Evolutionary conservation across 2,329 filamentous ascomycete species (phyloP), one percentile per base, ranked within the genome.

Genomic region (Tympanopsis confertula): DNA sequence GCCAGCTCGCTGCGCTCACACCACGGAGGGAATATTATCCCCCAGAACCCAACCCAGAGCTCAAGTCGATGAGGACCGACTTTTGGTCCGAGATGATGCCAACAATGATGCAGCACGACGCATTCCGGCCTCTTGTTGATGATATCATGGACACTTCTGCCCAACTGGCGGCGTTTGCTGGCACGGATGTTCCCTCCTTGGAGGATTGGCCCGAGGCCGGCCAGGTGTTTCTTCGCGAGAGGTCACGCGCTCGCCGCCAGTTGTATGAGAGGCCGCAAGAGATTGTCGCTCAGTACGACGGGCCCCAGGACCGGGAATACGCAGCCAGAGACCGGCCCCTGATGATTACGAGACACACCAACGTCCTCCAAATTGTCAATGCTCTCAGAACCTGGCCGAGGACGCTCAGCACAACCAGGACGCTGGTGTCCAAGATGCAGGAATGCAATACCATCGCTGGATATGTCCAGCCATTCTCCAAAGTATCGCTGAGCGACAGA

Each of bases 11-110:
- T 37, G 37, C 37, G 49, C 24, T 71, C 36, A 45, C 50, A 15
- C 47, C 57, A 3, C 36, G 17, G 3, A 42, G 57, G 20, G 42
- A 50, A 0, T 63, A 56, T 29, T 67, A 67, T n/a, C 64, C 64
- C 0, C 43, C 42, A 17, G 12, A 17, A 7, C 15, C 52, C 12
- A 49, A 49, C 0, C 43, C 42, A 17, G 12, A 17, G 12, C 15
- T 52, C 12, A 49, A 49, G 2, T 30, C 55, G 0, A 54, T 62
- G 41, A 61, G 65, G 26, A 57, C 43, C 0, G 55, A 55, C 2
- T 17, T 3, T 0, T 67, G 63, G 62, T 42, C 55, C 30, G 1
- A 39, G 0, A 1, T 42, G 3, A 37, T 62, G 2, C 58, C 62
- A 0, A 42, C 44, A 1, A 48, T 47, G 0, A 50, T 61, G 13